These are phyloP conservation scores for Trichoderma guizhouense DNA, from an alignment of 2,329 filamentous ascomycete genomes.

Conservation along the genomic window DNA sequence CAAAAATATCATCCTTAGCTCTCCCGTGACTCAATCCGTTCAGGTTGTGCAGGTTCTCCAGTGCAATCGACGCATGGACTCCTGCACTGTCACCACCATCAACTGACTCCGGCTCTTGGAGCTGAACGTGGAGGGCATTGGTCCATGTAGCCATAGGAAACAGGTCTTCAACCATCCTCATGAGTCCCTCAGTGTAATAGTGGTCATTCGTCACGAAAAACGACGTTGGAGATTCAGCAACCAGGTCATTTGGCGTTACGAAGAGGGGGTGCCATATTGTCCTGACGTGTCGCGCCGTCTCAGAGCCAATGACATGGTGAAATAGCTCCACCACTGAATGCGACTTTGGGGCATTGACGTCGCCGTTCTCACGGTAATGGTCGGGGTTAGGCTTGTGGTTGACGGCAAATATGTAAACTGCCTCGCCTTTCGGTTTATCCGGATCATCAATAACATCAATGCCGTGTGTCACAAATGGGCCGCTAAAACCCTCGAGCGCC, in stretches of 20 bases:
- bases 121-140: constrained; percentile 43
- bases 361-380: constrained; percentile 26
- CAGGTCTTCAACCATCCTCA: constrained; percentile 47
- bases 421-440: constrained; percentile 27
- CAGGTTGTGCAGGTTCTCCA: constrained; percentile 47
- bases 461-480: constrained; percentile 56
- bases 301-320: constrained; percentile 46
- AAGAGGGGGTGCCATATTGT: constrained; percentile 52
- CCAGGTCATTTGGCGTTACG: constrained; percentile 57
- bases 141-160: constrained; percentile 45
- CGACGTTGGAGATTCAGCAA: constrained; percentile 43
- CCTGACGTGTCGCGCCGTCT: constrained; percentile 44
- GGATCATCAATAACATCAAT: constrained; percentile 57
- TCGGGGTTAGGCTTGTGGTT: constrained; percentile 55
- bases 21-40: constrained; percentile 55
- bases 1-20: constrained; percentile 39
- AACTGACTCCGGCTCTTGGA: constrained; percentile 27
- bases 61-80: constrained; percentile 42
- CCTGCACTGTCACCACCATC: constrained; percentile 29
- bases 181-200: constrained; percentile 45
- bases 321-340: constrained; percentile 58
- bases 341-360: constrained; percentile 35
- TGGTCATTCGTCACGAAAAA: constrained; percentile 63
- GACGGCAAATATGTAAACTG: constrained; percentile 58
- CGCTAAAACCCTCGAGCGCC: constrained; percentile 37